phyloP scores from a whole-genome alignment of 108 stramenopile species.

The Skeletonema menzelii region DNA sequence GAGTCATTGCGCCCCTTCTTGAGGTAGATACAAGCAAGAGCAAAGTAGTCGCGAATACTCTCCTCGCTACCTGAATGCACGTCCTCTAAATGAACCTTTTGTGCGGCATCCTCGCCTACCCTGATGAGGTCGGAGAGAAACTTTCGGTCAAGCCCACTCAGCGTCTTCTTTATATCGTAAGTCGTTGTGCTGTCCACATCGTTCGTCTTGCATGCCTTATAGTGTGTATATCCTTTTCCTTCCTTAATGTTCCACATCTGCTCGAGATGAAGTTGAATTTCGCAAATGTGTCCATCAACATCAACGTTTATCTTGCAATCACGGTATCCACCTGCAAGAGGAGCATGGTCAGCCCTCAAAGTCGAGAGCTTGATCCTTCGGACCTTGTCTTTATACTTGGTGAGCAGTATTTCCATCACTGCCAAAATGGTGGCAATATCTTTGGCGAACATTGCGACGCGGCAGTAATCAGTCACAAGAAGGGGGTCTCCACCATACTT shows the following conservation, averaged over 20 bases:
- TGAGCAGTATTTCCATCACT: slow-evolving; percentile 38
- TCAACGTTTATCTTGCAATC: slow-evolving; percentile 45
- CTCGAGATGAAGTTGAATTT: slow-evolving; percentile 44
- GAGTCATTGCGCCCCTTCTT: slow-evolving; percentile 14
- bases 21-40: slow-evolving; percentile 28
- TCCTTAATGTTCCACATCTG: slow-evolving; percentile 36
- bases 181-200: slow-evolving; percentile 10
- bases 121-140: slow-evolving; percentile 26
- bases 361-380: slow-evolving; percentile 37
- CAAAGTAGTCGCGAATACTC: slow-evolving; percentile 36
- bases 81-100: slow-evolving; percentile 4
- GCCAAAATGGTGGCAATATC: slow-evolving; percentile 42
- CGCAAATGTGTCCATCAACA: slow-evolving; percentile 41
- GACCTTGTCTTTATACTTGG: slow-evolving; percentile 20
- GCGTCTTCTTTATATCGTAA: slow-evolving; percentile 26
- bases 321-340: slow-evolving; percentile 37
- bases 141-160: slow-evolving; percentile 25
- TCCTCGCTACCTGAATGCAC: slow-evolving; percentile 22
- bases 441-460: slow-evolving; percentile 31
- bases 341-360: slow-evolving; percentile 22
- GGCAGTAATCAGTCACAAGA: slow-evolving; percentile 41
- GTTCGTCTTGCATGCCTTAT: slow-evolving; percentile 28
- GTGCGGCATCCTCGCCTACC: slow-evolving; percentile 16
- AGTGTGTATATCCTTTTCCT: slow-evolving; percentile 31
- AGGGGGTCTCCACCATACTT: slow-evolving; percentile 47